Evolutionary conservation across 2,329 filamentous ascomycete species (phyloP).

Genomic region (Tolypocladium album): DNA sequence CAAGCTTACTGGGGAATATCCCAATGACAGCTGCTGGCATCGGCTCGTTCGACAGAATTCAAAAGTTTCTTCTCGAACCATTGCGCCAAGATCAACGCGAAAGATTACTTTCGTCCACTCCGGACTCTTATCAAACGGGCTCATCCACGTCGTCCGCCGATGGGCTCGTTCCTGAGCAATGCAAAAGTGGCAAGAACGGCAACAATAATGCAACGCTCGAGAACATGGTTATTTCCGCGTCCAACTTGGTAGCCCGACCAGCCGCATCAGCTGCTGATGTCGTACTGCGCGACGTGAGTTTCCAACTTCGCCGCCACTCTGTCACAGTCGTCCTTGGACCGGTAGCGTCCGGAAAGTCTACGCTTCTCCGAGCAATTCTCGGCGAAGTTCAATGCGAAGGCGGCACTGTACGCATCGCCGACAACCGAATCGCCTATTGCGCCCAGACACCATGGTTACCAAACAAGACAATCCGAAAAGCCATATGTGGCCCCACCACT

Average conservation of each 20-base stretch:
- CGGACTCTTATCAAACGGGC: background rate
- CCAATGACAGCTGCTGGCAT: background rate
- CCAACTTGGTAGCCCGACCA: background rate
- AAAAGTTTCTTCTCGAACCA: background rate
- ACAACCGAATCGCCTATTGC: background rate
- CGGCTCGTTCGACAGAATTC: background rate
- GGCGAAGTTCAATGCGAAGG: background rate
- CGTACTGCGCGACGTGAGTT: background rate
- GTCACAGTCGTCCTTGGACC: background rate
- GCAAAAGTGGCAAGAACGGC: background rate
- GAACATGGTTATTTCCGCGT: background rate
- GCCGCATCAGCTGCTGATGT: background rate
- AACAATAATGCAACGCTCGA: background rate
- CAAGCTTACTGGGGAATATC: background rate
- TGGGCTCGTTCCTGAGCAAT: background rate
- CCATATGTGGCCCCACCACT: background rate
- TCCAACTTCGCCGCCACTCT: background rate
- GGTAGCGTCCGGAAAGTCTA: background rate
- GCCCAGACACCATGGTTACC: background rate
- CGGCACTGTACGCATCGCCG: background rate
- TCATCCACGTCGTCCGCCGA: background rate
- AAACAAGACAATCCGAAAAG: background rate
- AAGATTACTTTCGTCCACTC: background rate
- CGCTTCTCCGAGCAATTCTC: background rate
- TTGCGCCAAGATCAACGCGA: background rate